These are phyloP conservation scores for Neurospora pannonica DNA, from an alignment of 495 filamentous ascomycete species.

Conservation along the genomic window DNA sequence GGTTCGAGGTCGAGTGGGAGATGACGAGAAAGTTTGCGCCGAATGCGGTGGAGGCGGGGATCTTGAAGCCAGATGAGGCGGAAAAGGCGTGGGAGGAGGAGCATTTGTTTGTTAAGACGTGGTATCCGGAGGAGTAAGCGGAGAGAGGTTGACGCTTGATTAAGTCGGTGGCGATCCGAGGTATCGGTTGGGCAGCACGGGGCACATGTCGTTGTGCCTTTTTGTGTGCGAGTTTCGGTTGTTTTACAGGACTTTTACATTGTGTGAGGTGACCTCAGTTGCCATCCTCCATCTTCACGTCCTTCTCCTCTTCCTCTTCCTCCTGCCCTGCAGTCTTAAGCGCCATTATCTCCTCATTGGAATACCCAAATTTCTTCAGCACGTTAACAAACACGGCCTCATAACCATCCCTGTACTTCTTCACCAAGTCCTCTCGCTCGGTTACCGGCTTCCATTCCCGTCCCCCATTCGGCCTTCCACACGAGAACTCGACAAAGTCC, in stretches of 20 bases:
- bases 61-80: not conserved
- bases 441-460: not conserved
- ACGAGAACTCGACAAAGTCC: constrained; percentile 9
- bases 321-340: constrained; percentile 24
- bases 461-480: not conserved
- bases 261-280: constrained; percentile 9
- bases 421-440: not conserved
- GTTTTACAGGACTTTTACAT: not conserved
- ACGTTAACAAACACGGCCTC: not conserved
- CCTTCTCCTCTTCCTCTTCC: constrained; percentile 15
- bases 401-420: not conserved
- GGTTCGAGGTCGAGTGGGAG: constrained; percentile 9
- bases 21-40: constrained; percentile 5
- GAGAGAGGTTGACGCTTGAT: not conserved
- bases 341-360: not conserved
- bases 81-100: constrained; percentile 16
- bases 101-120: constrained; percentile 13
- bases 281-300: constrained; percentile 15
- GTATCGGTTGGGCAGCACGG: not conserved
- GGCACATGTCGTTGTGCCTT: not conserved
- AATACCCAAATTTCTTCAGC: not conserved
- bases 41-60: constrained; percentile 9
- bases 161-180: not conserved
- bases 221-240: not conserved
- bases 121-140: not conserved